phyloP scores from a whole-genome alignment of 164 flowering plant species.

The Aristolochia fimbriata region DNA sequence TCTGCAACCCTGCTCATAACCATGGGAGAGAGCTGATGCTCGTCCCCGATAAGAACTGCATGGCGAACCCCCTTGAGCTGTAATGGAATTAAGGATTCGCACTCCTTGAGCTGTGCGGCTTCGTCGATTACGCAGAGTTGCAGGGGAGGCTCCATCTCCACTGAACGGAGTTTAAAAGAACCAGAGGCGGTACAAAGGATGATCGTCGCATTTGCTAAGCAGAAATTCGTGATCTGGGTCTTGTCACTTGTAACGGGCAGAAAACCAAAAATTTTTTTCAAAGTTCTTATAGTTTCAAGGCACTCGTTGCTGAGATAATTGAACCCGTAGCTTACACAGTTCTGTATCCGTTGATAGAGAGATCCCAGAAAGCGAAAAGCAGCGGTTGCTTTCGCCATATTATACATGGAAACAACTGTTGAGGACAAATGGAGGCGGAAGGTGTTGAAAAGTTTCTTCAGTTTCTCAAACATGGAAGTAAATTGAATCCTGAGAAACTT shows the following conservation, averaged over 20 bases:
- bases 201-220: constrained; percentile 19
- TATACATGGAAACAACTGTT: constrained; percentile 10
- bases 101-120: constrained; percentile 56
- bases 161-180: constrained; percentile 15
- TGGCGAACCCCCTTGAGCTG: constrained; percentile 30
- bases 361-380: constrained; percentile 23
- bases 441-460: constrained; percentile 23
- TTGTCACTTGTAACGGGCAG: constrained; percentile 14
- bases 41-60: constrained; percentile 49
- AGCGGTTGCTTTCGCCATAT: constrained; percentile 13
- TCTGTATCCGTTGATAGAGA: constrained; percentile 21
- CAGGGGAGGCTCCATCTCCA: constrained; percentile 10
- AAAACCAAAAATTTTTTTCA: constrained; percentile 17
- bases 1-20: constrained; percentile 33
- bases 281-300: constrained; percentile 16
- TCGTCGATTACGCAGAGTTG: constrained; percentile 38
- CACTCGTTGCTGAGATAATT: constrained; percentile 18
- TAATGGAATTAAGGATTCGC: constrained; percentile 43
- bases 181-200: constrained; percentile 43
- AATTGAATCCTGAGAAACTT: constrained; percentile 30
- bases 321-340: constrained; percentile 15
- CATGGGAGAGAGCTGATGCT: constrained; percentile 42
- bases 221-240: too few species aligned
- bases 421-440: constrained; percentile 40
- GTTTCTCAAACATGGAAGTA: constrained; percentile 9